Evolutionary conservation across 2,329 filamentous ascomycete genomes (phyloP).

Genomic region (Chalaropsis ovoidea): DNA sequence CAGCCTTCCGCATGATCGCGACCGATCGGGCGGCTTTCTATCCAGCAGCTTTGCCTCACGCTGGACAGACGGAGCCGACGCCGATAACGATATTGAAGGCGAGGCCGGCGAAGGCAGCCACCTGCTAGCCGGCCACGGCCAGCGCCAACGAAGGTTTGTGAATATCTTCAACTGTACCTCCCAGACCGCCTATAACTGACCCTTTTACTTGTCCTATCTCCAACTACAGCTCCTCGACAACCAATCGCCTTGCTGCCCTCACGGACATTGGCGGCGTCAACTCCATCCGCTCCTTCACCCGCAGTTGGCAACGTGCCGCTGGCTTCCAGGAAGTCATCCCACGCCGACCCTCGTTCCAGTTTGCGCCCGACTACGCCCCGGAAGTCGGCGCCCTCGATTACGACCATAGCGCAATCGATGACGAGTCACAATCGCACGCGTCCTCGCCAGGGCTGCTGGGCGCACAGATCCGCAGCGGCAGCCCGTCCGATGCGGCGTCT

Average conservation of each 20-base stretch:
- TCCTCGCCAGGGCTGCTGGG: slow-evolving; percentile 40
- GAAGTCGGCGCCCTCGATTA: slow-evolving; percentile 29
- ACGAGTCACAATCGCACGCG: slow-evolving; percentile 27
- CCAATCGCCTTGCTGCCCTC: slow-evolving; percentile 46
- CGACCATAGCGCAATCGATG: slow-evolving; percentile 25
- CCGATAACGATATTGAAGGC: slow-evolving; percentile 15
- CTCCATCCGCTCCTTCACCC: slow-evolving; percentile 85
- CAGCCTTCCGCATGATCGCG: slow-evolving; percentile 21
- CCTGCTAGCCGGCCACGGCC: slow-evolving; percentile 15
- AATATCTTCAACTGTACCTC: background rate
- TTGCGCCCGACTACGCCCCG: slow-evolving; percentile 46
- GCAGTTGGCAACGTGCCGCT: slow-evolving; percentile 84
- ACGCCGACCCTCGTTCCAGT: slow-evolving; percentile 62
- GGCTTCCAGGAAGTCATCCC: slow-evolving; percentile 81
- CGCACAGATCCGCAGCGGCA: slow-evolving; percentile 40
- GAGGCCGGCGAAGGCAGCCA: slow-evolving; percentile 16
- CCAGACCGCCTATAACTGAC: background rate
- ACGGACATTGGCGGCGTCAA: slow-evolving; percentile 79
- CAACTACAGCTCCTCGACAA: slow-evolving; percentile 46
- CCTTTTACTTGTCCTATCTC: background rate
- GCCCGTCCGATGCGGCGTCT: slow-evolving; percentile 14
- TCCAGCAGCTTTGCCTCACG: slow-evolving; percentile 24
- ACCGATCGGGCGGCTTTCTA: slow-evolving; percentile 19
- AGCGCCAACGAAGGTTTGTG: slow-evolving; percentile 21
- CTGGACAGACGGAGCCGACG: slow-evolving; percentile 17